Conservation (phyloP, 1,139 yeast genomes). For the Wickerhamiella infanticola region DNA sequence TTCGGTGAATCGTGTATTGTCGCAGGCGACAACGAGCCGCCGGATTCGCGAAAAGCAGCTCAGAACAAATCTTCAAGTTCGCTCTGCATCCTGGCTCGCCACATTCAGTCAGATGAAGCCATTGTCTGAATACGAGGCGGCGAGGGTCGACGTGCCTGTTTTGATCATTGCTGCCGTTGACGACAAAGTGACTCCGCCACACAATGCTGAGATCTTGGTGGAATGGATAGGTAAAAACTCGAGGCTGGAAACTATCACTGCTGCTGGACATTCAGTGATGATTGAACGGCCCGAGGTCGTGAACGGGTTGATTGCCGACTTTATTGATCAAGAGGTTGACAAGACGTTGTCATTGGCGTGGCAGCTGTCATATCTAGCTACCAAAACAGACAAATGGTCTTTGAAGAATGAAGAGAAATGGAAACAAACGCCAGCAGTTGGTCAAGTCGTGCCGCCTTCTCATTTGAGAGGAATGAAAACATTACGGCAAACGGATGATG, state of each 20-base stretch:
- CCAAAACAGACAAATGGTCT: slow-evolving; percentile 62
- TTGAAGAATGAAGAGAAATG: slow-evolving; percentile 61
- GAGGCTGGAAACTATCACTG: slow-evolving; percentile 22
- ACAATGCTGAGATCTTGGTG: slow-evolving; percentile 6
- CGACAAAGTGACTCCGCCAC: slow-evolving; percentile 41
- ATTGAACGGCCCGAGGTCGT: slow-evolving; percentile 49
- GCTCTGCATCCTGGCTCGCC: slow-evolving; percentile 37
- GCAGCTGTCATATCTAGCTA: slow-evolving; percentile 37
- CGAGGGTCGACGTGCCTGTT: slow-evolving; percentile 23
- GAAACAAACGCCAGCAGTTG: slow-evolving; percentile 40
- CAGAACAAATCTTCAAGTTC: slow-evolving; percentile 56
- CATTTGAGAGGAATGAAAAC: slow-evolving; percentile 64
- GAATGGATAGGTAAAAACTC: slow-evolving; percentile 1
- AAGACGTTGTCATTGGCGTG: slow-evolving; percentile 41
- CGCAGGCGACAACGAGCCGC: slow-evolving; percentile 19
- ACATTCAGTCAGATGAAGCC: slow-evolving; percentile 37
- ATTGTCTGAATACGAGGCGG: slow-evolving; percentile 33
- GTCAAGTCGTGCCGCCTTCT: slow-evolving; percentile 29
- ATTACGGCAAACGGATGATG: slow-evolving; percentile 44
- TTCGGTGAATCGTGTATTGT: slow-evolving; percentile 42
- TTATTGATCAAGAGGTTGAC: slow-evolving; percentile 33
- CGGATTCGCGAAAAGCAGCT: slow-evolving; percentile 38
- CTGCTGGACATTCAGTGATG: slow-evolving; percentile 54
- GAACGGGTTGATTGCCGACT: slow-evolving; percentile 48
- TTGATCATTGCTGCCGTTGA: slow-evolving; percentile 42